Conservation (phyloP, 192 early-diverging fungal species). For the Backusella westeae region DNA sequence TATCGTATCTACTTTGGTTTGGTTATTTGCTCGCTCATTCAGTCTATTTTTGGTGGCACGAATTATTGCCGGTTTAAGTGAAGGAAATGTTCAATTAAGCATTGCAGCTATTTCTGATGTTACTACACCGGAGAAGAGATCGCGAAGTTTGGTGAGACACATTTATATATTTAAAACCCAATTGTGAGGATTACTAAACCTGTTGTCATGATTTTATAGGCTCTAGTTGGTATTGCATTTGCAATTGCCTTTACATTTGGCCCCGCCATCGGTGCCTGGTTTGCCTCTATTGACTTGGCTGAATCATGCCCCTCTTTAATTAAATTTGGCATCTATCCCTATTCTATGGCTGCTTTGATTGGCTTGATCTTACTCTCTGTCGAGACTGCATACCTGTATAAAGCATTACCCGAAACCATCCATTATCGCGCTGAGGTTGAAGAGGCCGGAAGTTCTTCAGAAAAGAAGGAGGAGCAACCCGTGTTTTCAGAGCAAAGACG, state of each 20-base stretch:
- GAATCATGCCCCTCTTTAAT: constrained; percentile 38
- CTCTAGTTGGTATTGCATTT: constrained; percentile 96
- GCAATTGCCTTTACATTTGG: constrained; percentile 94
- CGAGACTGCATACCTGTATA: constrained; percentile 79
- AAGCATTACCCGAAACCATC: constrained; percentile 75
- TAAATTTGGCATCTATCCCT: constrained; percentile 61
- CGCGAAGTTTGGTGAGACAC: constrained; percentile 66
- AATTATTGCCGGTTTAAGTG: constrained; percentile 89
- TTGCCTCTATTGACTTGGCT: constrained; percentile 57
- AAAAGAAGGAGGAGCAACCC: neutral
- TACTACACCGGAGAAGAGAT: constrained; percentile 74
- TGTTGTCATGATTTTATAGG: constrained; percentile 44
- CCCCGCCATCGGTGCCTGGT: constrained; percentile 84
- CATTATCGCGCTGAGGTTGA: constrained; percentile 23
- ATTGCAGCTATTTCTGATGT: constrained; percentile 96
- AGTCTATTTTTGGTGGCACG: constrained; percentile 80
- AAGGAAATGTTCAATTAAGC: constrained; percentile 97
- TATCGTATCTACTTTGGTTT: constrained; percentile 82
- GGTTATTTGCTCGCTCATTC: constrained; percentile 87
- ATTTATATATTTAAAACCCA: neutral
- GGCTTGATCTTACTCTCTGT: constrained; percentile 77
- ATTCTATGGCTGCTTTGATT: constrained; percentile 86
- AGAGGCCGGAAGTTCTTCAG: neutral
- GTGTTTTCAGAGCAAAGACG: neutral
- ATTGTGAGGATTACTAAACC: neutral